Percentiles rank a stretch among this genome's conserved stretches.
Evolutionary conservation across 2,329 filamentous ascomycete genomes (phyloP).

Genomic region (Sporothrix sp.): DNA sequence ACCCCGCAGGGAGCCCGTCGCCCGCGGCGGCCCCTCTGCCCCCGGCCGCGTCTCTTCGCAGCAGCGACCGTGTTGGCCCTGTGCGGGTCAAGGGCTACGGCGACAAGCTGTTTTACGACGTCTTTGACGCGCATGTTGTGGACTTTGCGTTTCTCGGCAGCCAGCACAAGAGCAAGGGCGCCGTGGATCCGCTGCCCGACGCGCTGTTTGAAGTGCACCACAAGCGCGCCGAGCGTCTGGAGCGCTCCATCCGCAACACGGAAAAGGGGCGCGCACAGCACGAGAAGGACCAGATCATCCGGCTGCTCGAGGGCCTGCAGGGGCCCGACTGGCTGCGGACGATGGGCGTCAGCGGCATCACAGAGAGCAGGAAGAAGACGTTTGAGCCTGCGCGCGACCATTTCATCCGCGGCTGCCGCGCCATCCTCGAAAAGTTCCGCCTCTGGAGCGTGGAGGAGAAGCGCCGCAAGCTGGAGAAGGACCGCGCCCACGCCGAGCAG

Average conservation of each 20-base stretch:
- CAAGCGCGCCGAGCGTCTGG: slow-evolving; percentile 48
- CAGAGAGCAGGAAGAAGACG: slow-evolving; percentile 74
- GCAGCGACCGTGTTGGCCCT: slow-evolving; percentile 17
- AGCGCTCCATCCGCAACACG: slow-evolving; percentile 53
- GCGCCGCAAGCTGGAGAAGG: slow-evolving; percentile 65
- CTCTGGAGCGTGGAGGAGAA: slow-evolving; percentile 87
- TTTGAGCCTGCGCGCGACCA: slow-evolving; percentile 79
- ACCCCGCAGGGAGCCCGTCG: slow-evolving; percentile 17
- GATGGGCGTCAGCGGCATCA: slow-evolving; percentile 80
- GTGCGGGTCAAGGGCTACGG: slow-evolving; percentile 43
- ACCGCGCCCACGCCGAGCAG: slow-evolving; percentile 46
- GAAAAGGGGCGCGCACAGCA: slow-evolving; percentile 57
- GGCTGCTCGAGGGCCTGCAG: slow-evolving; percentile 69
- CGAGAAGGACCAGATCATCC: slow-evolving; percentile 55
- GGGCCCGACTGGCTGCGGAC: slow-evolving; percentile 88
- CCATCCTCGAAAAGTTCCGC: slow-evolving; percentile 77
- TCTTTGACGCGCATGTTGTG: slow-evolving; percentile 47
- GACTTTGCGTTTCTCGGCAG: slow-evolving; percentile 45
- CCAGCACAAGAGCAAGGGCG: slow-evolving; percentile 33
- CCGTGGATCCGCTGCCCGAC: slow-evolving; percentile 48
- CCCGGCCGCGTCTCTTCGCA: background rate
- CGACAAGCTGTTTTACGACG: slow-evolving; percentile 46
- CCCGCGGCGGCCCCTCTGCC: slow-evolving; percentile 18
- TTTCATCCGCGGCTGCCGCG: slow-evolving; percentile 74
- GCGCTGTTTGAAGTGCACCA: slow-evolving; percentile 44